Conservation (phyloP, 257 asterid genomes). For the Solanum pennellii region DNA sequence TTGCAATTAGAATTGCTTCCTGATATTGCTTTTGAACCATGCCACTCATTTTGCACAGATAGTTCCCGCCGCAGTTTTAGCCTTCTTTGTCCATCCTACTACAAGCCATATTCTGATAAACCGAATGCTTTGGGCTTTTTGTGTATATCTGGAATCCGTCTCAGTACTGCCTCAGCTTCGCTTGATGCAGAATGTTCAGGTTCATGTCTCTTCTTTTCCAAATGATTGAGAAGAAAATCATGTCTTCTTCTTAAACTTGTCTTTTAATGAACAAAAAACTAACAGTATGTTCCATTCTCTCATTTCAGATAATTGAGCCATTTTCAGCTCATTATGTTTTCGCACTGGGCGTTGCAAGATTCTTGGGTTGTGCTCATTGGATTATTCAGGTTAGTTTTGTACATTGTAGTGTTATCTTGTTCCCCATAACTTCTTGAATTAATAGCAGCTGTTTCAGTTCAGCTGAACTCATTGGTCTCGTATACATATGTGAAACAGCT, state of each 20-base stretch:
- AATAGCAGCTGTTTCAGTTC: background rate
- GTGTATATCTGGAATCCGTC: constrained; percentile 71
- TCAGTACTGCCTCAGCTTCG: constrained; percentile 88
- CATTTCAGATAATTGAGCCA: constrained; percentile 74
- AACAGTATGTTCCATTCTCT: background rate
- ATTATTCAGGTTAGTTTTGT: constrained; percentile 54
- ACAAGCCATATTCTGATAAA: constrained; percentile 23
- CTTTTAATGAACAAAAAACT: background rate
- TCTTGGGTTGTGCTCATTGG: constrained; percentile 90
- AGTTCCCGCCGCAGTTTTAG: constrained; percentile 52
- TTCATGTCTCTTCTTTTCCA: background rate
- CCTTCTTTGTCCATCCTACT: constrained; percentile 54
- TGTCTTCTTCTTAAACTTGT: background rate
- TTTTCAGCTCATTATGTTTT: constrained; percentile 88
- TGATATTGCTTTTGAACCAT: background rate
- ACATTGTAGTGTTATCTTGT: background rate
- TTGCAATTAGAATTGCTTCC: background rate
- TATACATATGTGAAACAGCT: background rate
- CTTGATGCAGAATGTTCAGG: constrained; percentile 87
- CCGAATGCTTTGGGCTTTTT: constrained; percentile 72
- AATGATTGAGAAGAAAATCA: background rate
- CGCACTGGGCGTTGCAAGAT: constrained; percentile 80
- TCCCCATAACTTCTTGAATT: background rate
- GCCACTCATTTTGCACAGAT: constrained; percentile 23
- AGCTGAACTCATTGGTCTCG: background rate